These are phyloP conservation scores for Exidia glandulosa DNA, from an alignment of 768 basidiomycete species.

Conservation along the genomic window DNA sequence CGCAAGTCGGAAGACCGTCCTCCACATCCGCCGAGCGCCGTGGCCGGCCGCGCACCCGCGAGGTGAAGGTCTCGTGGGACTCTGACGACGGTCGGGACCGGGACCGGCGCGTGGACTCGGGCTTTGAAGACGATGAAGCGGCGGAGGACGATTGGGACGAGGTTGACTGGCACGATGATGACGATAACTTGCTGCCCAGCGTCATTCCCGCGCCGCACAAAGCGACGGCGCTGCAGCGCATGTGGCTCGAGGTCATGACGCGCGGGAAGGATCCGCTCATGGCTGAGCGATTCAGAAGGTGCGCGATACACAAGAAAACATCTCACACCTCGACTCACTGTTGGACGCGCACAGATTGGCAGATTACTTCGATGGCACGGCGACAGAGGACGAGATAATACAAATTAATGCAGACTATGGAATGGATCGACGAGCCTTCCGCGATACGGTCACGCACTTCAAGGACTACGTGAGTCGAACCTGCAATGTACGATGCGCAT, in stretches of 20 bases:
- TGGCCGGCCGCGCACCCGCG: neutral
- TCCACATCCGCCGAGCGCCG: neutral
- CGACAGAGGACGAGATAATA: conserved; percentile 88
- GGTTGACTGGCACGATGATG: conserved; percentile 39
- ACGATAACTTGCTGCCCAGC: conserved; percentile 38
- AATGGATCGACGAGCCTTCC: conserved; percentile 71
- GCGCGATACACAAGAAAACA: conserved; percentile 21
- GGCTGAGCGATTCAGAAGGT: conserved; percentile 71
- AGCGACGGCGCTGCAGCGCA: conserved; percentile 66
- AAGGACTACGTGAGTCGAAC: conserved; percentile 64
- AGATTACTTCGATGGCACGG: conserved; percentile 88
- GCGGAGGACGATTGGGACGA: conserved; percentile 29
- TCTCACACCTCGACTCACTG: neutral
- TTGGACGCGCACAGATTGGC: conserved; percentile 50
- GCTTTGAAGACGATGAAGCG: conserved; percentile 17
- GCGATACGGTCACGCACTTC: conserved; percentile 75
- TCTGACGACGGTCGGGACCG: conserved; percentile 3
- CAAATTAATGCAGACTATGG: conserved; percentile 50
- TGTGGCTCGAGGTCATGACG: conserved; percentile 87
- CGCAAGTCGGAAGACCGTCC: neutral
- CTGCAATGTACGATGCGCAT: neutral
- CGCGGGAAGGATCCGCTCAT: conserved; percentile 64
- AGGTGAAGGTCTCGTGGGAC: neutral
- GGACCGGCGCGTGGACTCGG: conserved; percentile 2
- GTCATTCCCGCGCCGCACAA: conserved; percentile 74